A percentile compares a stretch with the other conserved stretches of the same genome.
These are phyloP conservation scores for Paecilomyces sp. DNA, from an alignment of 2,329 filamentous ascomycete genomes.

Conservation along the genomic window DNA sequence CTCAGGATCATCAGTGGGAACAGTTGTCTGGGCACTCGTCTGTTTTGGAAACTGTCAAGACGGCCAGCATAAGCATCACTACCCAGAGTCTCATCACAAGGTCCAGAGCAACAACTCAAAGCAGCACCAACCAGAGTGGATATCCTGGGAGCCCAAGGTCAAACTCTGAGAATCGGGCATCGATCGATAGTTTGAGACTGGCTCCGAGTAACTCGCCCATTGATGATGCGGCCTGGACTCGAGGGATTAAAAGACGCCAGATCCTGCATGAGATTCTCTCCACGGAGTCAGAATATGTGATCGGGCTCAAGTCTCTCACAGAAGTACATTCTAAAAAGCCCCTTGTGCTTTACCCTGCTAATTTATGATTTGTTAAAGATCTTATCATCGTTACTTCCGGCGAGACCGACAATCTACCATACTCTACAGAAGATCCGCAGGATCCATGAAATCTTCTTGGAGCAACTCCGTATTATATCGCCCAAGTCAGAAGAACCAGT, in stretches of 20 bases:
- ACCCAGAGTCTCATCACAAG: conserved; percentile 62
- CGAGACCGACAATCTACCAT: conserved; percentile 66
- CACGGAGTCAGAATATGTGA: conserved; percentile 84
- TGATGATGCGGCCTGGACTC: conserved; percentile 63
- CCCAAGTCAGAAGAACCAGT: conserved; percentile 49
- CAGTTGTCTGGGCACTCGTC: conserved; percentile 60
- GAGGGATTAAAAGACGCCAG: conserved; percentile 67
- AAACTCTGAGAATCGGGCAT: conserved; percentile 58
- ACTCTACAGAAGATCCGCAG: conserved; percentile 75
- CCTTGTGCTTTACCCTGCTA: not conserved
- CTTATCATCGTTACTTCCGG: conserved; percentile 66
- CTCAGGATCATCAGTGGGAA: conserved; percentile 40
- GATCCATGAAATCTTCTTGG: conserved; percentile 74
- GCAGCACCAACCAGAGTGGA: conserved; percentile 44
- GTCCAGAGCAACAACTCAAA: conserved; percentile 52
- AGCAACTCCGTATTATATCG: conserved; percentile 63
- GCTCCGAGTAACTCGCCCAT: conserved; percentile 37
- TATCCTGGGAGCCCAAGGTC: conserved; percentile 52
- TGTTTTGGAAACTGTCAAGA: conserved; percentile 74
- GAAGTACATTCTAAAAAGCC: conserved; percentile 50
- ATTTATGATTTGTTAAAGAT: conserved; percentile 42
- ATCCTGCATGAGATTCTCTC: conserved; percentile 78
- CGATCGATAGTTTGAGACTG: conserved; percentile 50
- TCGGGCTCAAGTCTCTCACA: conserved; percentile 76
- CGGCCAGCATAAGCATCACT: conserved; percentile 69